Conservation (phyloP, 148 eudicot genomes). For the Camellia japonica region DNA sequence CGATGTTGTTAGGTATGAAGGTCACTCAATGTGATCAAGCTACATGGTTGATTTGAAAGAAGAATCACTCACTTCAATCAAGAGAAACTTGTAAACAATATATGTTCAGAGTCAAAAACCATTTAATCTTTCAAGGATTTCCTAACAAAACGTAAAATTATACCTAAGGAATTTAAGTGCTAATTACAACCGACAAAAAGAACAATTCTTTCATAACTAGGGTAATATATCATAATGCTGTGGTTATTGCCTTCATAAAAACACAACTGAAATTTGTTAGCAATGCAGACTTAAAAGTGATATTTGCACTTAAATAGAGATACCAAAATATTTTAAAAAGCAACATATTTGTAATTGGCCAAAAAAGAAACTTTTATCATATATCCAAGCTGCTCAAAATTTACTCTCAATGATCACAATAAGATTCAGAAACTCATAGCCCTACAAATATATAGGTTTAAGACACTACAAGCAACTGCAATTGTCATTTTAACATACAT, state of each 20-base stretch:
- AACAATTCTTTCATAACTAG: conserved; percentile 98
- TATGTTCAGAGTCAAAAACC: no score
- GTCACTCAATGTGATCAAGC: no score
- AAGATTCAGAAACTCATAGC: no score
- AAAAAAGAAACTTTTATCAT: no score
- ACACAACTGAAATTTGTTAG: conserved; percentile 17
- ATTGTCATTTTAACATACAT: background rate
- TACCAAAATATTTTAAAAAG: background rate
- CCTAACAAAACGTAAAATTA: background rate
- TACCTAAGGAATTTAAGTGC: background rate
- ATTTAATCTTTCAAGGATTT: no score
- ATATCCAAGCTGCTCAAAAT: no score
- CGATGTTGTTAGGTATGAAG: no score
- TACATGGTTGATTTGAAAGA: no score
- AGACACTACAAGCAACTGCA: background rate
- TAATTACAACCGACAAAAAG: background rate
- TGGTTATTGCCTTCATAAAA: conserved; percentile 77
- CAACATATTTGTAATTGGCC: background rate
- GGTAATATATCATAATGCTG: conserved; percentile 96
- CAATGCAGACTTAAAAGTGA: background rate
- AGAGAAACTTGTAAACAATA: no score
- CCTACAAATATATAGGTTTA: no score
- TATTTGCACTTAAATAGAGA: background rate
- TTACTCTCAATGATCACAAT: no score
- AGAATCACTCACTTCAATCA: no score